Conservation (phyloP, 306 rosid species). For the Datisca glomerata region DNA sequence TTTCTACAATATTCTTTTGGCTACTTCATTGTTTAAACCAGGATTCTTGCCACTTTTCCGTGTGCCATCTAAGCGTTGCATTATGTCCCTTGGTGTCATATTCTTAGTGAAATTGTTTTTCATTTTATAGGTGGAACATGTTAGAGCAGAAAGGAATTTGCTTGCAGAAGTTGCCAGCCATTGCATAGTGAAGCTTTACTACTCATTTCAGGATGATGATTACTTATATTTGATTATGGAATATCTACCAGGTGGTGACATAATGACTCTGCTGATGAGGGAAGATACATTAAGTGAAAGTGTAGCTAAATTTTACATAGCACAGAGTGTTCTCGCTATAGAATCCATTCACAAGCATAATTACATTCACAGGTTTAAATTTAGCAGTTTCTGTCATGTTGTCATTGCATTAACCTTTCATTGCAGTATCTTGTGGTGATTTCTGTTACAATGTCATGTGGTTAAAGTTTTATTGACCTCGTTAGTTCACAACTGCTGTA, state of each 20-base stretch:
- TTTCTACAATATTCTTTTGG: not conserved
- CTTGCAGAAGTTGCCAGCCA: constrained; percentile 98
- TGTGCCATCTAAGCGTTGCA: not conserved
- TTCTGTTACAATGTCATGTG: constrained; percentile 9
- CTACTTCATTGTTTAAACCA: not conserved
- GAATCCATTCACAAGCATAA: constrained; percentile 94
- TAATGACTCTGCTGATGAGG: constrained; percentile 94
- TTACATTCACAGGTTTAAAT: constrained; percentile 82
- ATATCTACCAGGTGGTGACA: constrained; percentile 97
- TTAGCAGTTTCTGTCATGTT: not conserved
- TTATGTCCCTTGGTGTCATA: not conserved
- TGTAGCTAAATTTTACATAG: constrained; percentile 86
- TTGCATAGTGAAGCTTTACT: constrained; percentile 95
- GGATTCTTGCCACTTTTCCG: no score
- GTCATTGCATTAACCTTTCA: no score
- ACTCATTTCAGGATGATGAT: constrained; percentile 94
- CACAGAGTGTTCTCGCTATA: constrained; percentile 93
- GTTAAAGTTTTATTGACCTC: constrained; percentile 8
- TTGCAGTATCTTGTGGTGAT: not conserved
- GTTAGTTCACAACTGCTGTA: constrained; percentile 14
- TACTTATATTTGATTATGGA: constrained; percentile 92
- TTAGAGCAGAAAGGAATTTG: constrained; percentile 97
- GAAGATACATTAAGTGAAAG: constrained; percentile 84
- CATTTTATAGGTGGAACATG: constrained; percentile 77
- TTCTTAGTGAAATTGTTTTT: constrained; percentile 1